Base-by-base conservation (phyloP, 345 rosid species). In the Erysimum cheiranthoides region DNA sequence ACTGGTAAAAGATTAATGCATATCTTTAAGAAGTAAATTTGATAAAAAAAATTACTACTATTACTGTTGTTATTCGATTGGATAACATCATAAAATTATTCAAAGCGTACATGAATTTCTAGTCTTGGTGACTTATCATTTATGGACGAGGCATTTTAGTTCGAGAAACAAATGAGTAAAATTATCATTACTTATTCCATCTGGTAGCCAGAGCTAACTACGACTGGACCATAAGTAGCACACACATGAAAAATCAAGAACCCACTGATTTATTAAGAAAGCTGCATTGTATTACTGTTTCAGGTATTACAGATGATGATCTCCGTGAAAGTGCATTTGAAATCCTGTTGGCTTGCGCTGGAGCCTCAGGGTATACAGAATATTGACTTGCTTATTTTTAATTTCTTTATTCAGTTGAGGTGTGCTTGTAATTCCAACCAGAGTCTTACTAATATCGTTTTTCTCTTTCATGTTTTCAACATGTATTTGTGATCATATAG, bases 301-400 rank as follows among this genome's bases (percentile, higher is more conserved):
- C 83, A 95, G 99, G 97, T 77, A 85, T 89, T 32, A 82, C 88
- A 30, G 98, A 89, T 79, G 99, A 95, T 40, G 99, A 95, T 80
- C 89, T 92, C 36, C 94, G 98, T 9, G 98, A 95, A 82, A 89
- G 96, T 67, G 97, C 99, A 34, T 95, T 88, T 60, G 98, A 95
- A 84, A 79, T 90, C 80, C 92, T 95, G 56, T 79, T 95, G 85
- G 96, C 97, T 34, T 92, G 97, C 77, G 99, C 99, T 71, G 99
- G 99, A 66, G 93, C 99, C 61, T 74, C 98, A 51, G 98, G 99
- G 99, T 95, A 85, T 73, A 77, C 66, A 60, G 38, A 54, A 66
- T 58, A 30, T 65, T 66, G n/a, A 27, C 32, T 73, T 68, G 38
- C 38, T 58, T 50, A 8, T 60, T 45, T 68, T 77, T 49, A 31